A percentile compares a stretch with the other conserved stretches of the same genome.
These are phyloP conservation scores for Chrysosporium queenslandicum DNA, from an alignment of 2,329 filamentous ascomycete species.

Conservation along the genomic window DNA sequence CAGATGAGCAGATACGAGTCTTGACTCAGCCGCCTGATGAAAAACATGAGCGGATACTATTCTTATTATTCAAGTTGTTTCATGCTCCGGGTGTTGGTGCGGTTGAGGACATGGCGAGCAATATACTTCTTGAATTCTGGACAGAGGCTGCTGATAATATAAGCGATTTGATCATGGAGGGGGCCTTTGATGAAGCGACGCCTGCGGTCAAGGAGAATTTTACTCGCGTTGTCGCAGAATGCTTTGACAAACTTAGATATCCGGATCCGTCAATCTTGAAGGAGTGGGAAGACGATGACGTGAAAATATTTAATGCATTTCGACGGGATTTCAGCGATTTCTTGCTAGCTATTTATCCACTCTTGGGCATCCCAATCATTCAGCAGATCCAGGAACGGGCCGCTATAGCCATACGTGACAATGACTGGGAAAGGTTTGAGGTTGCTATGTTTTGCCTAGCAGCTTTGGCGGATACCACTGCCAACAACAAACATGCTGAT, in stretches of 20 bases:
- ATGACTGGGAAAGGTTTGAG: slow-evolving; percentile 37
- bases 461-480: slow-evolving; percentile 37
- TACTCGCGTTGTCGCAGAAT: slow-evolving; percentile 33
- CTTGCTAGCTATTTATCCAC: slow-evolving; percentile 35
- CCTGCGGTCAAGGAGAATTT: slow-evolving; percentile 31
- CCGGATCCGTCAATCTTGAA: slow-evolving; percentile 27
- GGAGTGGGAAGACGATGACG: slow-evolving; percentile 37
- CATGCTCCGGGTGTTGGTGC: slow-evolving; percentile 33
- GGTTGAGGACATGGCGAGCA: slow-evolving; percentile 32
- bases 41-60: slow-evolving; percentile 28
- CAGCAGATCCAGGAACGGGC: slow-evolving; percentile 34
- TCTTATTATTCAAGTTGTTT: slow-evolving; percentile 32
- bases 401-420: slow-evolving; percentile 24
- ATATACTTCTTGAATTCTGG: slow-evolving; percentile 35
- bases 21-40: slow-evolving; percentile 25
- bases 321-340: slow-evolving; percentile 40
- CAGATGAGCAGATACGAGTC: slow-evolving; percentile 24
- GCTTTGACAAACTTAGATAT: slow-evolving; percentile 36
- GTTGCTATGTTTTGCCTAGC: slow-evolving; percentile 37
- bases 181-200: slow-evolving; percentile 23
- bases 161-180: slow-evolving; percentile 25
- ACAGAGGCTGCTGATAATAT: slow-evolving; percentile 34
- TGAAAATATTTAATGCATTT: slow-evolving; percentile 35
- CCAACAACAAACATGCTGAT: slow-evolving; percentile 36
- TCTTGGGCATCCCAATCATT: slow-evolving; percentile 35